These are phyloP conservation scores for Fistulifera solaris DNA, from an alignment of 108 stramenopile genomes.

Conservation along the genomic window DNA sequence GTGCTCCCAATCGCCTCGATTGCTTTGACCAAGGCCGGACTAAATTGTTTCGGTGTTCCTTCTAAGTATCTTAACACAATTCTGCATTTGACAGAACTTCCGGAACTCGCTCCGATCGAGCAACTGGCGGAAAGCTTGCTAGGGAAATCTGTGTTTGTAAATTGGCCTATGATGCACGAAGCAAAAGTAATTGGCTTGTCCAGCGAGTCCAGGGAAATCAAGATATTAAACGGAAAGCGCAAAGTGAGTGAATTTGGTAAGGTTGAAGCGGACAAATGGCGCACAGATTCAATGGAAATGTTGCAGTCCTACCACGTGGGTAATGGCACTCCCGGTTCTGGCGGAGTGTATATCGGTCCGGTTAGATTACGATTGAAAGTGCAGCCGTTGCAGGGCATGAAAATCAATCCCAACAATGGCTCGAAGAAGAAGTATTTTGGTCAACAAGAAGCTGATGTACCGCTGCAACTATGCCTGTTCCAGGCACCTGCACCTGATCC, in stretches of 20 bases:
- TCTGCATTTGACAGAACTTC: conserved; percentile 63
- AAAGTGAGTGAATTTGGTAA: not conserved
- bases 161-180: conserved; percentile 99
- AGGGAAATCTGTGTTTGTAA: conserved; percentile 81
- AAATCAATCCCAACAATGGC: conserved; percentile 76
- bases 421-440: conserved; percentile 87
- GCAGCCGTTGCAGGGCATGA: conserved; percentile 90
- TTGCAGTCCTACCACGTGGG: conserved; percentile 70
- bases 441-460: conserved; percentile 88
- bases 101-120: conserved; percentile 56
- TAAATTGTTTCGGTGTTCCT: conserved; percentile 82
- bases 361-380: conserved; percentile 79
- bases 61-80: conserved; percentile 85
- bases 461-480: conserved; percentile 89
- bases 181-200: conserved; percentile 86
- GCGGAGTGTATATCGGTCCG: conserved; percentile 84
- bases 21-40: conserved; percentile 50
- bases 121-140: conserved; percentile 65
- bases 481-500: conserved; percentile 89
- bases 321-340: conserved; percentile 65
- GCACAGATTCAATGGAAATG: conserved; percentile 45
- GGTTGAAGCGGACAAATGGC: conserved; percentile 55
- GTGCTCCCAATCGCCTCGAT: conserved; percentile 68
- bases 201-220: conserved; percentile 57
- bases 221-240: conserved; percentile 26